Percentiles rank a stretch among this genome's conserved stretches.
Evolutionary conservation across 306 rosid species (phyloP).

Genomic region (Fagus sylvatica): DNA sequence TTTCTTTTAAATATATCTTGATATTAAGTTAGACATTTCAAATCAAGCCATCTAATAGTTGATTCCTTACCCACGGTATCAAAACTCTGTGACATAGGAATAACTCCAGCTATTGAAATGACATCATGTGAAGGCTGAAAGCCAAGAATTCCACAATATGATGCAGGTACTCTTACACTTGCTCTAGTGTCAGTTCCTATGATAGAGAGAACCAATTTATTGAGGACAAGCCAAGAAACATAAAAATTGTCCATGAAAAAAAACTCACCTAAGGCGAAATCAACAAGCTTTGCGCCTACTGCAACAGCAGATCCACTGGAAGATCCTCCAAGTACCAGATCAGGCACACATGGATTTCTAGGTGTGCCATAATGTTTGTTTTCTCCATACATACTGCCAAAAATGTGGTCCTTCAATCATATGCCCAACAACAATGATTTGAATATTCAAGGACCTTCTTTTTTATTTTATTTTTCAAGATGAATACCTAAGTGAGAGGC

Average conservation of each 20-base stretch:
- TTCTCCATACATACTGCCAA: slow-evolving; percentile 54
- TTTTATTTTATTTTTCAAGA: slow-evolving; percentile 4
- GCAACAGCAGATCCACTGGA: slow-evolving; percentile 69
- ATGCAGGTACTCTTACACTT: slow-evolving; percentile 91
- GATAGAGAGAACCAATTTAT: slow-evolving; percentile 16
- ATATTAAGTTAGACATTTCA: slow-evolving; percentile 6
- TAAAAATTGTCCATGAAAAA: slow-evolving; percentile 19
- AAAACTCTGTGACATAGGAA: slow-evolving; percentile 88
- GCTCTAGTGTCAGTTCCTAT: slow-evolving; percentile 95
- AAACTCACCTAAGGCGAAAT: slow-evolving; percentile 74
- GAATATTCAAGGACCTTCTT: slow-evolving; percentile 9
- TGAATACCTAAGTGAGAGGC: background rate
- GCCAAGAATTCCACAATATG: slow-evolving; percentile 89
- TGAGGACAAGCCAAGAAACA: slow-evolving; percentile 4
- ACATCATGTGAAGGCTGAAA: slow-evolving; percentile 83
- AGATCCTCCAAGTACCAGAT: slow-evolving; percentile 61
- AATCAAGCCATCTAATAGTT: slow-evolving; percentile 1
- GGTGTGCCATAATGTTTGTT: slow-evolving; percentile 61
- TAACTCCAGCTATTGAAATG: slow-evolving; percentile 64
- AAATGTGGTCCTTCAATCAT: background rate
- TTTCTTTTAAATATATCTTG: background rate
- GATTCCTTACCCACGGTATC: slow-evolving; percentile 79
- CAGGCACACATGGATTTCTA: slow-evolving; percentile 41
- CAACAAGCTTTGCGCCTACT: slow-evolving; percentile 82
- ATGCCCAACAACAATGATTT: background rate